These are phyloP conservation scores for Logfia minima DNA, from an alignment of 129 eudicot genomes.

Conservation along the genomic window DNA sequence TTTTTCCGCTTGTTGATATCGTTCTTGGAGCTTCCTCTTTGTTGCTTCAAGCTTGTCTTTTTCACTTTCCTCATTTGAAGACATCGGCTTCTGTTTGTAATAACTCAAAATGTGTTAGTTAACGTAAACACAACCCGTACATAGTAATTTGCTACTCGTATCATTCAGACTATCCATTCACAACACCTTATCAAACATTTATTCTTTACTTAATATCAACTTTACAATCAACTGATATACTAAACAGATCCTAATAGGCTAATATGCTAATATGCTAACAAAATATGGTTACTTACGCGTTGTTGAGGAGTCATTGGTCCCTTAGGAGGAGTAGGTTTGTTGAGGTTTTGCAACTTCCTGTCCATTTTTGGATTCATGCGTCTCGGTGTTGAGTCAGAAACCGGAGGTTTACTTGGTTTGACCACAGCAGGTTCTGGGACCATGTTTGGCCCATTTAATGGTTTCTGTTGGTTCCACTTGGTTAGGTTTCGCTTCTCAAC, in stretches of 20 bases:
- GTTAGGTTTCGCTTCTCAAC: slow-evolving; percentile 33
- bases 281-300: slow-evolving; percentile 36
- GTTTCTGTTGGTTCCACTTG: slow-evolving; percentile 38
- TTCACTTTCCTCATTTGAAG: slow-evolving; percentile 38
- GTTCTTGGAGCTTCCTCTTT: slow-evolving; percentile 88
- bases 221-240: not conserved
- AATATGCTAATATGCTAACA: not conserved
- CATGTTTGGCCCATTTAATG: slow-evolving; percentile 17
- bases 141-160: too few species aligned
- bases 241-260: not conserved
- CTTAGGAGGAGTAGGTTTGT: slow-evolving; percentile 37
- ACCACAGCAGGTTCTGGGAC: slow-evolving; percentile 32
- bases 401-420: slow-evolving; percentile 53
- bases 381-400: slow-evolving; percentile 40
- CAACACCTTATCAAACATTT: not conserved
- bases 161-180: not conserved
- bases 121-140: not conserved
- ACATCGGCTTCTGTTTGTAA: slow-evolving; percentile 41
- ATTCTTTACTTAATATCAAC: not conserved
- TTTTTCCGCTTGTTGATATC: slow-evolving; percentile 88
- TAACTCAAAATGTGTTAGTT: slow-evolving; percentile 11
- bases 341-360: slow-evolving; percentile 40
- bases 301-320: slow-evolving; percentile 44
- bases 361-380: slow-evolving; percentile 45
- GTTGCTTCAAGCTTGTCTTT: slow-evolving; percentile 67